These are phyloP conservation scores for Plasmodium gallinaceum DNA, from an alignment of 169 alveolate genomes.

Conservation along the genomic window DNA sequence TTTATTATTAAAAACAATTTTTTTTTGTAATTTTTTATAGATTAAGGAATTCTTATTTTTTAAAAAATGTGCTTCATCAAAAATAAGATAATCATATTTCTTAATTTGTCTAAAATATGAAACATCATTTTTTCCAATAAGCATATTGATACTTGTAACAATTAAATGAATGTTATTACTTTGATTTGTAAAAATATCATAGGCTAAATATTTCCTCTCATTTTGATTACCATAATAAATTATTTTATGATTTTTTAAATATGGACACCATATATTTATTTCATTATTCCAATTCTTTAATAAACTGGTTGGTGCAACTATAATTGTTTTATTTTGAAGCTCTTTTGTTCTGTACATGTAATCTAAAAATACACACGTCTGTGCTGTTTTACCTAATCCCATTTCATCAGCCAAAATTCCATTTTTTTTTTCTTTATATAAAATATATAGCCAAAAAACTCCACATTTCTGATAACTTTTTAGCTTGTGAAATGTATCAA, in stretches of 20 bases:
- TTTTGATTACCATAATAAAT: conserved; percentile 87
- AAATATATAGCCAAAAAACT: conserved; percentile 89
- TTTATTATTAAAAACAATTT: conserved; percentile 87
- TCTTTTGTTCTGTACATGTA: conserved; percentile 61
- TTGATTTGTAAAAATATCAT: conserved; percentile 63
- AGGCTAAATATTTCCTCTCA: conserved; percentile 81
- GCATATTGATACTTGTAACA: conserved; percentile 62
- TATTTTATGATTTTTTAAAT: conserved; percentile 81
- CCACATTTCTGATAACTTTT: conserved; percentile 92
- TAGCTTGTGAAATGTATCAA: conserved; percentile 78
- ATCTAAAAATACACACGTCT: conserved; percentile 88
- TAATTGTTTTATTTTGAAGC: conserved; percentile 82
- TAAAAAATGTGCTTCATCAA: conserved; percentile 95
- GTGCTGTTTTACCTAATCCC: conserved; percentile 95
- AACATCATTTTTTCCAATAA: conserved; percentile 59
- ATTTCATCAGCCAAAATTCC: conserved; percentile 93
- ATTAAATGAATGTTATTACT: conserved; percentile 33
- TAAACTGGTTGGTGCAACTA: conserved; percentile 89
- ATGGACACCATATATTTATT: conserved; percentile 91
- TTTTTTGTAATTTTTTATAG: conserved; percentile 88
- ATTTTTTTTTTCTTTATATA: conserved; percentile 84
- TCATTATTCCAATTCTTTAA: conserved; percentile 91
- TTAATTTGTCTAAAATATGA: conserved; percentile 60
- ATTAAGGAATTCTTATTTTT: conserved; percentile 90
- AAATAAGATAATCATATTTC: conserved; percentile 89